These are phyloP conservation scores for Aspergillus spinulosporus DNA, from an alignment of 2,329 filamentous ascomycete species.

Conservation along the genomic window DNA sequence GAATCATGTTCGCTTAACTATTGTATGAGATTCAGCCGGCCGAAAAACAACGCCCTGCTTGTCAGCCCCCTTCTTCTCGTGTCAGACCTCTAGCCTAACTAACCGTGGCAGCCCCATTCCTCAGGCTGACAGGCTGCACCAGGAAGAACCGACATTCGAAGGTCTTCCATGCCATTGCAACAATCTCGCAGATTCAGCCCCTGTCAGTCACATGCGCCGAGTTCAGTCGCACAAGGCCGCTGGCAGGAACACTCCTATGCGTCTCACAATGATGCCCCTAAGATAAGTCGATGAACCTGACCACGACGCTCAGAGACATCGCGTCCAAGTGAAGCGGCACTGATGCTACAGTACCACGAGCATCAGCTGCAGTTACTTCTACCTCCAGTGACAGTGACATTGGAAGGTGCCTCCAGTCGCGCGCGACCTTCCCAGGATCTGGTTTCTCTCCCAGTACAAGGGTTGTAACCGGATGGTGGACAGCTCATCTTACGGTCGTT, in stretches of 20 bases:
- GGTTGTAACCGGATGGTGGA: neutral
- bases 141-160: neutral
- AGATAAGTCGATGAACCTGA: neutral
- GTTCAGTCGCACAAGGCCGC: neutral
- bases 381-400: constrained; percentile 5
- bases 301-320: neutral
- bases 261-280: neutral
- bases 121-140: neutral
- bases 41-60: too few relatives aligned
- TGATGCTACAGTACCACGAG: constrained; percentile 14
- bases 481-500: neutral
- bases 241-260: neutral
- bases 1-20: neutral
- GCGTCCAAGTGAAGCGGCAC: neutral
- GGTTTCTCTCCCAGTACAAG: neutral
- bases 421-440: neutral
- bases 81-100: neutral
- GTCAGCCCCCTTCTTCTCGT: neutral
- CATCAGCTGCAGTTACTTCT: constrained; percentile 5
- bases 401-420: neutral
- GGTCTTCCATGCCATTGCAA: neutral
- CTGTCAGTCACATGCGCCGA: neutral
- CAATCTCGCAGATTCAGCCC: neutral
- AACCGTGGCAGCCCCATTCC: neutral
- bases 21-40: too few relatives aligned